These are phyloP conservation scores for Podospora didyma DNA, from an alignment of 495 filamentous ascomycete species.

Conservation along the genomic window DNA sequence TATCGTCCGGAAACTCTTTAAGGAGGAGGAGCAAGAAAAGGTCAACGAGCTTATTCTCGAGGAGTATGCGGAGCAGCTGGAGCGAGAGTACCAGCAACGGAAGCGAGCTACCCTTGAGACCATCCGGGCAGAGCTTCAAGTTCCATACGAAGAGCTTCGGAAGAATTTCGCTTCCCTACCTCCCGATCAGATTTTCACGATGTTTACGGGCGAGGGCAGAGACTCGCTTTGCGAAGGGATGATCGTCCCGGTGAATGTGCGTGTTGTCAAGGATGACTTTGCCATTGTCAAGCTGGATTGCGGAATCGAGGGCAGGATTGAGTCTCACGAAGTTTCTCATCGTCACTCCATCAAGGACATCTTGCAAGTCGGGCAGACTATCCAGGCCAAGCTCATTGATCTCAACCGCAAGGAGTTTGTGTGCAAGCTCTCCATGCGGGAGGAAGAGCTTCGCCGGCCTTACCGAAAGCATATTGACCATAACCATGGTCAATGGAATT, in stretches of 20 bases:
- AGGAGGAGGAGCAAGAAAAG: constrained; percentile 85
- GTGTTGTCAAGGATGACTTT: constrained; percentile 83
- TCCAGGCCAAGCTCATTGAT: constrained; percentile 80
- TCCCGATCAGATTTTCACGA: constrained; percentile 86
- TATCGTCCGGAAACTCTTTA: constrained; percentile 87
- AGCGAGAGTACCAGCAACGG: constrained; percentile 84
- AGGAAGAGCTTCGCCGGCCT: constrained; percentile 70
- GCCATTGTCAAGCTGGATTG: constrained; percentile 91
- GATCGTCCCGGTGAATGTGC: constrained; percentile 86
- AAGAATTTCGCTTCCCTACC: constrained; percentile 68
- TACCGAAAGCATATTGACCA: constrained; percentile 63
- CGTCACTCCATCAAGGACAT: constrained; percentile 52
- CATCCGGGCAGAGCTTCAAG: constrained; percentile 87
- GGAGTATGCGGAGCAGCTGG: constrained; percentile 93
- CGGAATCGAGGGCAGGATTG: constrained; percentile 83
- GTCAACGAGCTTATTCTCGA: constrained; percentile 95
- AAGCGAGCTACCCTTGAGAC: constrained; percentile 96
- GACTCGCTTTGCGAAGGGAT: constrained; percentile 81
- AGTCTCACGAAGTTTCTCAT: constrained; percentile 65
- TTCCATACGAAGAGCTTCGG: constrained; percentile 90
- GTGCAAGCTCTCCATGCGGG: constrained; percentile 77
- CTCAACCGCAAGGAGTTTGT: constrained; percentile 78
- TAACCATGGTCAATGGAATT: constrained; percentile 80
- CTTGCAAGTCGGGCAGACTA: constrained; percentile 72
- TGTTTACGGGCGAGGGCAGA: constrained; percentile 89